Base-by-base conservation (phyloP, 116 monocot species). In the Thalassia testudinum region DNA sequence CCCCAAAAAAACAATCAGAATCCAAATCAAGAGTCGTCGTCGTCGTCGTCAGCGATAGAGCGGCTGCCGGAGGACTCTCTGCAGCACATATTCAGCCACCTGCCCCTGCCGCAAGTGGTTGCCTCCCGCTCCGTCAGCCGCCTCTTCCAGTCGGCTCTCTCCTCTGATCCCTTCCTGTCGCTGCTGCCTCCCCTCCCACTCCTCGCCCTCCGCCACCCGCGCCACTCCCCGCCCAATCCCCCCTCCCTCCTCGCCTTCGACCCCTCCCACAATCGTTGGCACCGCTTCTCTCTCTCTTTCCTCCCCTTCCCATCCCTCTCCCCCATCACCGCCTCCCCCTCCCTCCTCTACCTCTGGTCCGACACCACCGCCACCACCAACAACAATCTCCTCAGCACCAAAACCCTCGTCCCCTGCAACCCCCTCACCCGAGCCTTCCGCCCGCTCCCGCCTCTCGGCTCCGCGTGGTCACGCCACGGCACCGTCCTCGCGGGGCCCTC, bases 391-490 rank as follows among this genome's bases (percentile, higher is more conserved):
- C 20, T 30, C 2, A 47, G 61, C 57, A 42, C 79, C 15, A 81
- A 76, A 50, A 78, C 85, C 13, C 58, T 85, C 12, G 60, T 81
- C 26, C 65, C 81, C 18, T 89, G 82, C 82, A 97, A 97, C 57
- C 89, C 89, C 10, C 57, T 97, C 10, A 67, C 79, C 8, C 53
- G 72, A 16, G 43, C 72, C 24, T 80, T 52, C 69, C 76, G 79
- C 44, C 40, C 79, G 54, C 69, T 89, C 1, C 87, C 82, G 5
- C 85, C 62, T 17, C 85, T 95, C 50, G 95, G 95, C 21, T 95
- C 95, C 49, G 95, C 95, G 7, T 95, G 95, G 88, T 85, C 88
- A 5, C 81, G 82, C 57, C 95, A 95, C 71, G 95, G 95, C 37
- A 95, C 88, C 52, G 88, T 95, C 29, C 78, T 87, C 26, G 78